Percentiles rank a stretch among this genome's conserved stretches.
Evolutionary conservation across 2,329 filamentous ascomycete species (phyloP).

Genomic region (Colletotrichum endophyticum): DNA sequence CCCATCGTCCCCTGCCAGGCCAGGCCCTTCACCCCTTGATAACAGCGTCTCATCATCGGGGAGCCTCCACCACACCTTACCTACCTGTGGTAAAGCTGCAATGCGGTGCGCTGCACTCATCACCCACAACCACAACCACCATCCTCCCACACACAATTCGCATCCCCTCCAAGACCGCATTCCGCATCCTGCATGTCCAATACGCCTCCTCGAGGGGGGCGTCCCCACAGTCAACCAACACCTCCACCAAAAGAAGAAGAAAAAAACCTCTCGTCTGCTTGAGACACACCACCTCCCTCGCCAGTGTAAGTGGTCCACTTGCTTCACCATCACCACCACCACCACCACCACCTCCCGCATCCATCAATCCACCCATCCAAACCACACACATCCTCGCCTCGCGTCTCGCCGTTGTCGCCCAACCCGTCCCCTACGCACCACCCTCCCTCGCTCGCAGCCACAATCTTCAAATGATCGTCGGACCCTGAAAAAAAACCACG

Average conservation of each 20-base stretch:
- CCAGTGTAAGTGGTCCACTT: background rate
- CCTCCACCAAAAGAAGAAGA: background rate
- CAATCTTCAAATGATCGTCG: slow-evolving; percentile 19
- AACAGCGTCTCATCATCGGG: slow-evolving; percentile 20
- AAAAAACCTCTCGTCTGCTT: background rate
- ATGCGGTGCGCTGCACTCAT: background rate
- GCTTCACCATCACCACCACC: background rate
- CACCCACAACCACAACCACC: background rate
- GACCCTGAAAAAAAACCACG: slow-evolving; percentile 1
- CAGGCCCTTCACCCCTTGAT: background rate
- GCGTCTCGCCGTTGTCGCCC: background rate
- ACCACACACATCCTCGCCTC: background rate
- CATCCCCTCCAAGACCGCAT: slow-evolving; percentile 16
- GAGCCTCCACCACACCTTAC: background rate
- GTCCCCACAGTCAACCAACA: background rate
- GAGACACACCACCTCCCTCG: slow-evolving; percentile 5
- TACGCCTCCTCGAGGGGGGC: background rate
- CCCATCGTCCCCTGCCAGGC: background rate
- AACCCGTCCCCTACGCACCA: background rate
- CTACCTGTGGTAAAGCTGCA: background rate
- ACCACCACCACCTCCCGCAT: background rate
- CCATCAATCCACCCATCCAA: background rate
- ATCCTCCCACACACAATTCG: slow-evolving; percentile 10
- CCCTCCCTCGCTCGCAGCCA: background rate
- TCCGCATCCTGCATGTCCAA: slow-evolving; percentile 16